Evolutionary conservation across 208 protist species (phyloP).

Genomic region (Acanthamoeba divionensis): DNA sequence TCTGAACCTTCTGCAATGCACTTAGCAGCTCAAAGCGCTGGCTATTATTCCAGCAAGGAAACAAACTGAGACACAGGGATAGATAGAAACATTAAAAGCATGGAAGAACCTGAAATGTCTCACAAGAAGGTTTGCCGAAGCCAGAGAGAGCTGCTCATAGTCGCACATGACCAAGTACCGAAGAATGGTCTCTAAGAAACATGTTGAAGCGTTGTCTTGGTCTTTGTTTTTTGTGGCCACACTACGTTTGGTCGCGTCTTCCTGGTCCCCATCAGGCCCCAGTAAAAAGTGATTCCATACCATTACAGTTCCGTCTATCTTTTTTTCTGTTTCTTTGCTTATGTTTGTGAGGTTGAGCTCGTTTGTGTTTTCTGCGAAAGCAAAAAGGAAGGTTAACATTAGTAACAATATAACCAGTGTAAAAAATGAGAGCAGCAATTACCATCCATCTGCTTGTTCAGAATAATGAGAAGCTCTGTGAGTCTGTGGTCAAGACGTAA

Average conservation of each 20-base stretch:
- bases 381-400: too few species aligned
- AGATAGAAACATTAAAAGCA: background rate
- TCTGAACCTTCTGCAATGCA: constrained; percentile 1
- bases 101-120: constrained; percentile 36
- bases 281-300: too few species aligned
- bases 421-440: background rate
- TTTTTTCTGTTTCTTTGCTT: background rate
- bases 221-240: too few species aligned
- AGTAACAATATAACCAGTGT: too few species aligned
- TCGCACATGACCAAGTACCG: constrained; percentile 9
- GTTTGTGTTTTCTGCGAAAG: background rate
- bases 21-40: constrained; percentile 29
- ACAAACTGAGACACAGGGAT: too few species aligned
- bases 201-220: too few species aligned
- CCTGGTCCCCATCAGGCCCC: too few species aligned
- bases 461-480: constrained; percentile 22
- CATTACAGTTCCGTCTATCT: constrained; percentile 1
- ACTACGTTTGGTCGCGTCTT: too few species aligned
- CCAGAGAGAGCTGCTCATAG: background rate
- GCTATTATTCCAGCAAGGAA: too few species aligned
- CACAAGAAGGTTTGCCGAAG: background rate
- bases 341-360: background rate
- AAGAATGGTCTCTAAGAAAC: background rate
- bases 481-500: constrained; percentile 18
- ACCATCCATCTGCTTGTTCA: constrained; percentile 35